Evolutionary conservation across 129 eudicot genomes (phyloP).

Genomic region (Arctium lappa): DNA sequence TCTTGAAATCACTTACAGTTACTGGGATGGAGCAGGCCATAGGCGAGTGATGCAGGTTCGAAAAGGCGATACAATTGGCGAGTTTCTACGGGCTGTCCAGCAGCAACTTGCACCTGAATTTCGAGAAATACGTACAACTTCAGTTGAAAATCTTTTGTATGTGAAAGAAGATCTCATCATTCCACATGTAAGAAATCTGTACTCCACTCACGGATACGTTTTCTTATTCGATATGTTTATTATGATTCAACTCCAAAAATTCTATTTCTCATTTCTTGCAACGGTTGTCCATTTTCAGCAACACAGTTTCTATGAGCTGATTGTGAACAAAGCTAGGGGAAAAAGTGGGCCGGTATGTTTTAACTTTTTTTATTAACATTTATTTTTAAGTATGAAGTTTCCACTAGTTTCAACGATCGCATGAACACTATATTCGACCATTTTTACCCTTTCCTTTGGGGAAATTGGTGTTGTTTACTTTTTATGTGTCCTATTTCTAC

Average conservation of each 20-base stretch:
- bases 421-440: neutral
- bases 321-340: slow-evolving; percentile 94
- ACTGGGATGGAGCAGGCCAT: slow-evolving; percentile 99
- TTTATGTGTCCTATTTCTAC: slow-evolving; percentile 3
- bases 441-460: neutral
- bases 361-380: neutral
- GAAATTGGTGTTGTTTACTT: neutral
- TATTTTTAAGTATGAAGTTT: neutral
- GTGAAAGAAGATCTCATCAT: slow-evolving; percentile 97
- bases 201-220: neutral
- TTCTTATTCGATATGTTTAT: neutral
- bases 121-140: slow-evolving; percentile 93
- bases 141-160: slow-evolving; percentile 90
- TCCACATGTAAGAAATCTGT: slow-evolving; percentile 69
- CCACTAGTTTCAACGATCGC: neutral
- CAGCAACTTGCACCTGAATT: slow-evolving; percentile 99
- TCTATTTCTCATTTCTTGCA: neutral
- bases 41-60: slow-evolving; percentile 93
- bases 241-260: neutral
- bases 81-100: slow-evolving; percentile 92
- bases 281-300: slow-evolving; percentile 49
- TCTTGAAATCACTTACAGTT: slow-evolving; percentile 95
- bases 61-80: slow-evolving; percentile 90
- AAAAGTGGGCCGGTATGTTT: slow-evolving; percentile 95
- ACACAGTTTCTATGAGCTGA: slow-evolving; percentile 98